Evolutionary conservation across 2,329 filamentous ascomycete species (phyloP), one percentile per base, ranked within the genome.

Genomic region (Biscogniauxia mediterranea): DNA sequence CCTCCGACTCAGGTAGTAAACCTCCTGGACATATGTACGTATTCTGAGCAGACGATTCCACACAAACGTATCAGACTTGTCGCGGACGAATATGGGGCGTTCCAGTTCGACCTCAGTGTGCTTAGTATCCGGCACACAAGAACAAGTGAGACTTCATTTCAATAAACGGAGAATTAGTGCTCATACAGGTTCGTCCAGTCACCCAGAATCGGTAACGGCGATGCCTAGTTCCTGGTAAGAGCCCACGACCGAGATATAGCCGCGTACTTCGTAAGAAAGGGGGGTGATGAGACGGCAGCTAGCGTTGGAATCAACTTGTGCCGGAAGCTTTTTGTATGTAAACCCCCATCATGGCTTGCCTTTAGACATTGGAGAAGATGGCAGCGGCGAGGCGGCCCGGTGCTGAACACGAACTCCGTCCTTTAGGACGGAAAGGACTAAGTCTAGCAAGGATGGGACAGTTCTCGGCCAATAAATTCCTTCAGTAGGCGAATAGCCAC

Each of bases 401-500:
- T 52, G 28, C 50, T 61, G 57, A 55, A 62, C 13, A 60, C 56
- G 51, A 61, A 60, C 11, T 46, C 38, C 13, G 58, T 64, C 58
- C 60, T 52, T 62, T 55, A 52, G 55, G 63, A 69, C 52, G 56
- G 55, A 59, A 53, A 61, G 61, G 52, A 52, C 56, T 63, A 55
- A 46, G 62, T 58, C 55, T 42, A 63, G 59, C 58, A 64, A 62
- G 59, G 55, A 65, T 58, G 55, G 57, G 52, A 56, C 46, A 56
- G 52, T 54, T 54, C 19, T 50, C 52, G 57, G 62, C 70, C 70
- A 72, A 72, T 72, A 56, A 59, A 57, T 64, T 67, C 51, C 42
- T 64, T 55, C 42, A 54, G 52, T 72, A 71, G 65, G 66, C 70
- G 70, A 72, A 61, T 58, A 64, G 55, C 62, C 61, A 64, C 66